These are phyloP conservation scores for Phytopythium boreale DNA, from an alignment of 352 stramenopile species.

Conservation along the genomic window DNA sequence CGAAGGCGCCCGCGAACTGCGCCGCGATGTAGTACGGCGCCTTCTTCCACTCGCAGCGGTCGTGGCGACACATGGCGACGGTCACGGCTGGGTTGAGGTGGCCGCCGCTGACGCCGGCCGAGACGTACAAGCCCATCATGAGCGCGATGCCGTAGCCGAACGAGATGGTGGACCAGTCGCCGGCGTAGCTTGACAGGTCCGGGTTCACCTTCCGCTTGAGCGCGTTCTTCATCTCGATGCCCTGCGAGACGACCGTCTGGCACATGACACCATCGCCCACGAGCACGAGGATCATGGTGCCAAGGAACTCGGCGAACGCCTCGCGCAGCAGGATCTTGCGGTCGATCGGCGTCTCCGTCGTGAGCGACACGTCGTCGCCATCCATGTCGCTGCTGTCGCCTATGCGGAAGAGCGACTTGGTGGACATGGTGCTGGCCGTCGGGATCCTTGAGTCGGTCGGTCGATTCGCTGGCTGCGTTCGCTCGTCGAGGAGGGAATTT, in stretches of 20 bases:
- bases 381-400: conserved; percentile 19
- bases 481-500: background rate
- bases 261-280: conserved; percentile 52
- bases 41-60: conserved; percentile 59
- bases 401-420: conserved; percentile 28
- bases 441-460: background rate
- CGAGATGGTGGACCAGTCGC: conserved; percentile 69
- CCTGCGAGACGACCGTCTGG: conserved; percentile 61
- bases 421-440: conserved; percentile 14
- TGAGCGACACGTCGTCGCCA: conserved; percentile 49
- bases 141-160: conserved; percentile 67
- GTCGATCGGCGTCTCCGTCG: conserved; percentile 38
- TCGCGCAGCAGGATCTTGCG: conserved; percentile 22
- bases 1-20: conserved; percentile 60
- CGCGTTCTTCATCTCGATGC: conserved; percentile 50
- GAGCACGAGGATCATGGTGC: conserved; percentile 60
- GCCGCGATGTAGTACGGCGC: conserved; percentile 58
- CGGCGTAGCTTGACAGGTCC: conserved; percentile 48
- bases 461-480: background rate
- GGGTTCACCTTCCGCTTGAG: conserved; percentile 43
- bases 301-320: conserved; percentile 48
- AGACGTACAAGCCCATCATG: conserved; percentile 68
- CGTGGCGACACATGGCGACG: conserved; percentile 61
- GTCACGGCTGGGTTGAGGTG: conserved; percentile 73
- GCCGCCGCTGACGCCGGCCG: conserved; percentile 58